phyloP scores from a whole-genome alignment of 148 eudicot species.

The Rhododendron vialii region DNA sequence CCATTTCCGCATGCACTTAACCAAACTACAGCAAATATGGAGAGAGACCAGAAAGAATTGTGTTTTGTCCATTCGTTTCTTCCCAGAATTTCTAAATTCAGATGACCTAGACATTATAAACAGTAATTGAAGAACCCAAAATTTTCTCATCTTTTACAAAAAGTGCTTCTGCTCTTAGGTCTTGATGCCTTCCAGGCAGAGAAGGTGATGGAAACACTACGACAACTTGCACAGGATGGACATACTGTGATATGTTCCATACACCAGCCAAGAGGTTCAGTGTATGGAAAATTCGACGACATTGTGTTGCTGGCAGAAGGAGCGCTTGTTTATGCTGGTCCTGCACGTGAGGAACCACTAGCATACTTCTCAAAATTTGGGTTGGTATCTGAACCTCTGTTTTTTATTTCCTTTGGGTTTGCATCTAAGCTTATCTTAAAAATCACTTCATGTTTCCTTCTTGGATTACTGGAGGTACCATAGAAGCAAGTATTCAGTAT shows the following conservation, averaged over 20 bases:
- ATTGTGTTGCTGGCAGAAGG: slow-evolving; percentile 84
- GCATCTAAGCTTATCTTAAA: background rate
- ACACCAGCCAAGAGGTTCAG: slow-evolving; percentile 98
- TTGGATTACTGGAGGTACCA: background rate
- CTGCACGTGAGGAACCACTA: slow-evolving; percentile 71
- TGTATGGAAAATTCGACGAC: slow-evolving; percentile 94
- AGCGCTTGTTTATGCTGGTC: slow-evolving; percentile 82
- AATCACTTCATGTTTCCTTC: background rate
- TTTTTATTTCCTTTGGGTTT: background rate
- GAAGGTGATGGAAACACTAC: slow-evolving; percentile 95
- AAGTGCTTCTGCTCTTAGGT: slow-evolving; percentile 46
- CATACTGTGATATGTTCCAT: slow-evolving; percentile 98
- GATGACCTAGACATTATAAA: background rate
- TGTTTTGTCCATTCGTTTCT: background rate
- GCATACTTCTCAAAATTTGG: slow-evolving; percentile 76
- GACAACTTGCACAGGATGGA: slow-evolving; percentile 94
- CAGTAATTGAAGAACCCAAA: background rate
- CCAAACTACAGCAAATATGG: background rate
- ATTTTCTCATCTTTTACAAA: background rate
- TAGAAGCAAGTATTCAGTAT: background rate
- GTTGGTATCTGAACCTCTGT: slow-evolving; percentile 44
- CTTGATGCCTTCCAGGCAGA: slow-evolving; percentile 99
- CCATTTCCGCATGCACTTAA: background rate
- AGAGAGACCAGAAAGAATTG: background rate
- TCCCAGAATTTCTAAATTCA: background rate